These are phyloP conservation scores for Phlebopus sp. DNA, from an alignment of 1,284 basidiomycete species.

Conservation along the genomic window DNA sequence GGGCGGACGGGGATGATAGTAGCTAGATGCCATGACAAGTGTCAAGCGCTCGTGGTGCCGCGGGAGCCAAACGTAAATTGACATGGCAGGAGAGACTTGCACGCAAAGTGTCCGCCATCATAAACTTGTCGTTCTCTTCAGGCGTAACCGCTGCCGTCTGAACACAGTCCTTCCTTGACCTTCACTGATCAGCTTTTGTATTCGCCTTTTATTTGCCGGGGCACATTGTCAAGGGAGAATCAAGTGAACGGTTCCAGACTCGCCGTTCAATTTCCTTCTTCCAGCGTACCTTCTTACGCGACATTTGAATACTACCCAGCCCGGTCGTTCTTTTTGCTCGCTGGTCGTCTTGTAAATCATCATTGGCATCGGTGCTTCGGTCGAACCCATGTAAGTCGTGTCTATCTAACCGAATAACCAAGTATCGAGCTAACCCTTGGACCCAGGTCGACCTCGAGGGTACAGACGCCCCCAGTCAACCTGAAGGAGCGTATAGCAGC, in stretches of 20 bases:
- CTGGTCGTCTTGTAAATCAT: conserved; percentile 18
- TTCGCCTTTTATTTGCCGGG: background rate
- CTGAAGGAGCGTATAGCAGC: conserved; percentile 77
- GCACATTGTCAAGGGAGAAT: conserved; percentile 9
- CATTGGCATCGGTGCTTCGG: conserved; percentile 1
- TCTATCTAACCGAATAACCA: background rate
- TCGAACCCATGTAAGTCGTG: conserved; percentile 22
- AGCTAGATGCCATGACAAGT: conserved; percentile 1
- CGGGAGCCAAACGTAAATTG: conserved; percentile 2
- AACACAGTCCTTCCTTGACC: conserved; percentile 3
- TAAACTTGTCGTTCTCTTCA: conserved; percentile 5
- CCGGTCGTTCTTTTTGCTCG: conserved; percentile 14
- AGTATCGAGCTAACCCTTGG: conserved; percentile 15
- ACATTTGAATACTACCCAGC: conserved; percentile 15
- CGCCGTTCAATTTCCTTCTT: conserved; percentile 5
- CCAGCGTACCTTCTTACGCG: background rate
- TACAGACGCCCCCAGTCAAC: conserved; percentile 49
- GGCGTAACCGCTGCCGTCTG: conserved; percentile 7
- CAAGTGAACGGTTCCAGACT: background rate
- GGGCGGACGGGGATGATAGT: conserved; percentile 33
- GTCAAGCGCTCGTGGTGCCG: background rate
- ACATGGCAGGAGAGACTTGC: conserved; percentile 1
- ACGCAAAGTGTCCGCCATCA: background rate
- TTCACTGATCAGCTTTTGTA: background rate
- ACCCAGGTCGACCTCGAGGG: conserved; percentile 32